phyloP scores from a whole-genome alignment of 2,329 filamentous ascomycete species.

The Fusarium setosum region DNA sequence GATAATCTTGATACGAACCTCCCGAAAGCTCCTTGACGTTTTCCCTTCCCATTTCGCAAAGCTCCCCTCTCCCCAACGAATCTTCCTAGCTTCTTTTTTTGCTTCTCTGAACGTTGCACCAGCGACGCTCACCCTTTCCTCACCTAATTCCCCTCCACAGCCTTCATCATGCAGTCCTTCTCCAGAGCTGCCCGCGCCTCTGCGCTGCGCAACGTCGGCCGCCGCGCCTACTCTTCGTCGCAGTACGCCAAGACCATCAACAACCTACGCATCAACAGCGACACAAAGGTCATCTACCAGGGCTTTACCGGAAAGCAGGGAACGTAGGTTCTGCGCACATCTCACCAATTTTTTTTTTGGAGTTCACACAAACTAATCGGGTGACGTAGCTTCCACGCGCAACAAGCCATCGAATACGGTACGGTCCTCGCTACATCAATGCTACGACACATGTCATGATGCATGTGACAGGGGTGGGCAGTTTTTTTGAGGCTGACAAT shows the following conservation, averaged over 20 bases:
- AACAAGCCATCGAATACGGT: constrained; percentile 99
- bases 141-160: constrained; percentile 14
- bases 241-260: constrained; percentile 79
- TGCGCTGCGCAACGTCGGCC: constrained; percentile 72
- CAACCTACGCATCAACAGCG: constrained; percentile 91
- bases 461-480: constrained; percentile 39
- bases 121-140: constrained; percentile 24
- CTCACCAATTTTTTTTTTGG: not conserved
- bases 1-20: constrained; percentile 47
- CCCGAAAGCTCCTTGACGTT: constrained; percentile 42
- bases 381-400: constrained; percentile 85
- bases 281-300: constrained; percentile 97
- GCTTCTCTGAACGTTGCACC: constrained; percentile 28
- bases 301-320: constrained; percentile 98
- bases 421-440: constrained; percentile 51
- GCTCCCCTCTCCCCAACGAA: constrained; percentile 31
- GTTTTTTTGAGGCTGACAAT: constrained; percentile 41
- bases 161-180: constrained; percentile 83
- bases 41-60: constrained; percentile 32
- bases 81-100: constrained; percentile 15
- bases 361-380: constrained; percentile 18
- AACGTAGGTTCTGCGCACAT: constrained; percentile 74
- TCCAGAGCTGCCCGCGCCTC: constrained; percentile 77
- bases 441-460: constrained; percentile 40
- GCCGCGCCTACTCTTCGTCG: constrained; percentile 81